Conservation (phyloP, 2,329 filamentous ascomycete genomes). For the Tolypocladium cylindrosporum region DNA sequence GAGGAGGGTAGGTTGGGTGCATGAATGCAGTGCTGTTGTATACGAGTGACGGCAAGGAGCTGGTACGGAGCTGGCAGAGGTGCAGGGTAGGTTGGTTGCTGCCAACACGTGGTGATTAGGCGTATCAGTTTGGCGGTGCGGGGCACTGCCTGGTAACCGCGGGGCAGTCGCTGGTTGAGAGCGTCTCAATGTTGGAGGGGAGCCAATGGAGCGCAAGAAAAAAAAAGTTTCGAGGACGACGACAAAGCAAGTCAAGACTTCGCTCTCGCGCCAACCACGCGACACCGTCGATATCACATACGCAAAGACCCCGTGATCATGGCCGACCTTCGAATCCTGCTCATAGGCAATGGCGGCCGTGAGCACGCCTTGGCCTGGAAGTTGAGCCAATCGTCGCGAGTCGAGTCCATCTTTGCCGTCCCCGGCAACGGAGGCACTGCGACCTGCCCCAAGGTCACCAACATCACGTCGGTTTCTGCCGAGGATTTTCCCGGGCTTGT, state of each 20-base stretch:
- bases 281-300: not conserved
- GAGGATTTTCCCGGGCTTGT: constrained; percentile 74
- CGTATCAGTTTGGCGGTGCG: not conserved
- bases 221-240: not conserved
- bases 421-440: constrained; percentile 85
- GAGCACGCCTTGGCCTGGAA: constrained; percentile 96
- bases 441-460: constrained; percentile 58
- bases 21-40: not conserved
- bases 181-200: not conserved
- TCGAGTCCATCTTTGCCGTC: constrained; percentile 63
- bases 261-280: not conserved
- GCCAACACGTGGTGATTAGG: not conserved
- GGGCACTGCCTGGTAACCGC: not conserved
- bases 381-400: constrained; percentile 68
- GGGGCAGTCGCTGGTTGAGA: not conserved
- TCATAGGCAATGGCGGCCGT: constrained; percentile 87
- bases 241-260: not conserved
- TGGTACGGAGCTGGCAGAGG: not conserved
- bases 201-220: not conserved
- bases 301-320: constrained; percentile 7
- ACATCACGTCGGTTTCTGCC: constrained; percentile 57
- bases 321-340: constrained; percentile 56
- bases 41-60: not conserved
- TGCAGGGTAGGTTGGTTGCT: not conserved
- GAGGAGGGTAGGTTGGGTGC: not conserved